phyloP scores from a whole-genome alignment of 2,329 filamentous ascomycete genomes.

The Microsporum ferrugineum region DNA sequence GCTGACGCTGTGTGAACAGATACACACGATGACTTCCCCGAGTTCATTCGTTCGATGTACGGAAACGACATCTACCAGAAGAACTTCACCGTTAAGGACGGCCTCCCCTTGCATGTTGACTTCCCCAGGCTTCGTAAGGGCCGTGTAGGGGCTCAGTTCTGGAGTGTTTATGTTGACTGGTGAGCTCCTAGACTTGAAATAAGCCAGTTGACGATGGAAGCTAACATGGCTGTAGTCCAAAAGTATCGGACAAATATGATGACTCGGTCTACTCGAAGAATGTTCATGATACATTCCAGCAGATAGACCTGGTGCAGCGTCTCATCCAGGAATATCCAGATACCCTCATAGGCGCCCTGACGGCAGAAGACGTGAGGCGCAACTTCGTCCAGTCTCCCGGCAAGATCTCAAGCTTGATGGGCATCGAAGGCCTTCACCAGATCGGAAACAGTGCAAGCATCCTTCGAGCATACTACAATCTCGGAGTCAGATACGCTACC shows the following conservation, averaged over 20 bases:
- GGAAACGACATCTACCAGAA: constrained; percentile 66
- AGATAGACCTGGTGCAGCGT: constrained; percentile 61
- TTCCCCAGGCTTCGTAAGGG: constrained; percentile 62
- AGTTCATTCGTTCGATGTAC: constrained; percentile 54
- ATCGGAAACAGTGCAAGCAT: constrained; percentile 65
- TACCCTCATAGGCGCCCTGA: constrained; percentile 49
- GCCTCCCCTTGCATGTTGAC: constrained; percentile 62
- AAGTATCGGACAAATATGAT: constrained; percentile 7
- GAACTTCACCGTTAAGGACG: constrained; percentile 62
- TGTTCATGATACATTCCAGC: constrained; percentile 57
- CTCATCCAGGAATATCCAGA: constrained; percentile 53
- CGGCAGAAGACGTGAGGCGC: constrained; percentile 44
- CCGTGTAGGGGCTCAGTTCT: constrained; percentile 65
- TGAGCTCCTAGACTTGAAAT: constrained; percentile 21
- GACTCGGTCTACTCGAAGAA: constrained; percentile 31
- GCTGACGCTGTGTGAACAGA: constrained; percentile 42
- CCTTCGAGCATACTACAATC: constrained; percentile 60
- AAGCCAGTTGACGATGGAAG: constrained; percentile 6
- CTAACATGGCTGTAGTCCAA: not conserved
- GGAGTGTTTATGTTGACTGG: constrained; percentile 72
- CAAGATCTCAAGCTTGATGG: constrained; percentile 64
- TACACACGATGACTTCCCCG: constrained; percentile 79
- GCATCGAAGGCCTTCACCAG: constrained; percentile 81
- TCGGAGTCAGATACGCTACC: constrained; percentile 79
- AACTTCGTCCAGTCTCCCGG: constrained; percentile 52